Conservation (phyloP, 805 yeast genomes). For the Kluyveromyces nonfermentans region DNA sequence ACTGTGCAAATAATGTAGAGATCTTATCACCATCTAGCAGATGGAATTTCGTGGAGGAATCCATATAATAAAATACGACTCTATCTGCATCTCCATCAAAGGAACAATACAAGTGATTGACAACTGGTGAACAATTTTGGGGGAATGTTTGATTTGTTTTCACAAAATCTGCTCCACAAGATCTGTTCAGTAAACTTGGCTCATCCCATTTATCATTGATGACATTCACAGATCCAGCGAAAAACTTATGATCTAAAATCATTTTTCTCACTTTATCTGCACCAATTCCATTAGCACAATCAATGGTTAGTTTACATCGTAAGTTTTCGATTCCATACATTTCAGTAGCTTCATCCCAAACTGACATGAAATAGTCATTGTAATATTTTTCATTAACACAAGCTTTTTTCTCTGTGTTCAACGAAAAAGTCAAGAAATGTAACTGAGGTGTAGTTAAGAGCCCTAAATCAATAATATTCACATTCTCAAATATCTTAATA, state of each 20-base stretch:
- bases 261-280: slow-evolving; percentile 59
- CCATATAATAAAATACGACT: slow-evolving; percentile 66
- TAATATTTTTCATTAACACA: slow-evolving; percentile 59
- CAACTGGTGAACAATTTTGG: slow-evolving; percentile 34
- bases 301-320: slow-evolving; percentile 47
- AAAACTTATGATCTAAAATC: slow-evolving; percentile 27
- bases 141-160: slow-evolving; percentile 84
- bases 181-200: slow-evolving; percentile 56
- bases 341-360: slow-evolving; percentile 15
- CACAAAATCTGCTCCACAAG: slow-evolving; percentile 94
- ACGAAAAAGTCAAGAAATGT: slow-evolving; percentile 71
- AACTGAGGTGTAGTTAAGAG: slow-evolving; percentile 88
- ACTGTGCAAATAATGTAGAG: slow-evolving; percentile 71
- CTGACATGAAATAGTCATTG: slow-evolving; percentile 47
- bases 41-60: slow-evolving; percentile 32
- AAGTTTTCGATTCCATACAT: slow-evolving; percentile 11
- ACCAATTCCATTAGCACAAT: slow-evolving; percentile 97
- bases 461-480: slow-evolving; percentile 47
- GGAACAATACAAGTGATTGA: slow-evolving; percentile 56
- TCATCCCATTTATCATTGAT: slow-evolving; percentile 46
- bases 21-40: slow-evolving; percentile 90
- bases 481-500: slow-evolving; percentile 51
- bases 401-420: slow-evolving; percentile 37
- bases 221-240: slow-evolving; percentile 34
- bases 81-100: slow-evolving; percentile 98